These are phyloP conservation scores for Pythium monospermum DNA, from an alignment of 352 stramenopile species.

Conservation along the genomic window DNA sequence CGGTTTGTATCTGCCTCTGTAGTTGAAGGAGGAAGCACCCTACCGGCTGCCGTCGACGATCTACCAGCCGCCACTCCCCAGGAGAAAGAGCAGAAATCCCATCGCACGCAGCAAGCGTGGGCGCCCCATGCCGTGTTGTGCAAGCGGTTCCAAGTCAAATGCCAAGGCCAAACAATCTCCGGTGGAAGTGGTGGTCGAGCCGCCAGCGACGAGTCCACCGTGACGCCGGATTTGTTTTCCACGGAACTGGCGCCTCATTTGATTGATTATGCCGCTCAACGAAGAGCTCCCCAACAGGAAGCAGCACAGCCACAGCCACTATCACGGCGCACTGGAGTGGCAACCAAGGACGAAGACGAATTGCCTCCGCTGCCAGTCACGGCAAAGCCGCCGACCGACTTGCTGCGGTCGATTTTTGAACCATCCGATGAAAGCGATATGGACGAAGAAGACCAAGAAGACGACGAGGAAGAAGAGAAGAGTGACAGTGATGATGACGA, in stretches of 20 bases:
- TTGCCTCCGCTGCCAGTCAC: conserved; percentile 34
- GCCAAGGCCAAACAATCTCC: conserved; percentile 28
- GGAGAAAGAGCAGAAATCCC: conserved; percentile 30
- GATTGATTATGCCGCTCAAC: conserved; percentile 45
- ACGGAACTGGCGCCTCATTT: conserved; percentile 70
- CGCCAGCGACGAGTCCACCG: conserved; percentile 23
- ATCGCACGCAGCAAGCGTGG: conserved; percentile 50
- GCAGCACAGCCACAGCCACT: too few species aligned
- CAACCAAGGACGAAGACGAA: conserved; percentile 16
- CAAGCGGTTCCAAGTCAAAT: conserved; percentile 82
- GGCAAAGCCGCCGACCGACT: conserved; percentile 36
- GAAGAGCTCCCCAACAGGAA: not conserved
- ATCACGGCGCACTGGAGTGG: too few species aligned
- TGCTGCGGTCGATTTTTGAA: conserved; percentile 83
- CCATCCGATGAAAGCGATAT: conserved; percentile 51
- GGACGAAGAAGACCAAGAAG: conserved; percentile 37
- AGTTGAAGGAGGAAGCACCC: not conserved
- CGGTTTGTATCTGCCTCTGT: conserved; percentile 56
- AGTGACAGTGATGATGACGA: conserved; percentile 18
- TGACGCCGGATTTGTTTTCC: conserved; percentile 53
- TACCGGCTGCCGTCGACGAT: conserved; percentile 1
- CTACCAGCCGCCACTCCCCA: not conserved
- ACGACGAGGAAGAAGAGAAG: conserved; percentile 19
- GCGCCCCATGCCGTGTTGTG: conserved; percentile 66
- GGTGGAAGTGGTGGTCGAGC: conserved; percentile 20